Evolutionary conservation across 2,329 filamentous ascomycete genomes (phyloP).

Genomic region (Talaromyces pinophilus): DNA sequence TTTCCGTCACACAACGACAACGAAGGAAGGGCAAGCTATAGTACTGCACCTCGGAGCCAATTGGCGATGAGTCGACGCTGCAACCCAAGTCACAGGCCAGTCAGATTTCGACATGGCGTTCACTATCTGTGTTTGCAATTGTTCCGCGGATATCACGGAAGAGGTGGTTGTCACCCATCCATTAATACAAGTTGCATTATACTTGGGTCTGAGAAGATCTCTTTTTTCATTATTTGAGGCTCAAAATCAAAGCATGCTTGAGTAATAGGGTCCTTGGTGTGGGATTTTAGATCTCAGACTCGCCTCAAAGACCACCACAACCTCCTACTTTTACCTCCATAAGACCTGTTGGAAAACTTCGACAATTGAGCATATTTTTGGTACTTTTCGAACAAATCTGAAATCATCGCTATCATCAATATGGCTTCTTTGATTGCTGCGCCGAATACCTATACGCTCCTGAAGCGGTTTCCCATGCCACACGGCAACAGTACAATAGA

Average conservation of each 20-base stretch:
- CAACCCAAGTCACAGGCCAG: not conserved
- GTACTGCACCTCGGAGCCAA: not conserved
- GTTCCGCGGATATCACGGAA: not conserved
- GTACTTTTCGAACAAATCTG: not conserved
- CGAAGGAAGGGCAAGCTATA: not conserved
- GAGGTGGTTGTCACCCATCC: not conserved
- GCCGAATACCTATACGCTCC: slow-evolving; percentile 5
- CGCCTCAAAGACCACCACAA: not conserved
- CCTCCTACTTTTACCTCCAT: not conserved
- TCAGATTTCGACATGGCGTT: not conserved
- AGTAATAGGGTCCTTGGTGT: not conserved
- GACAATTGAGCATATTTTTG: not conserved
- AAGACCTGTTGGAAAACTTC: not conserved
- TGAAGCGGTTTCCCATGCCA: slow-evolving; percentile 10
- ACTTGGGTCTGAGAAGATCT: not conserved
- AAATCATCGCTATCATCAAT: not conserved
- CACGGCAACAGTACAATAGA: slow-evolving; percentile 7
- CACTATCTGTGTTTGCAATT: not conserved
- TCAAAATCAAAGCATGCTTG: not conserved
- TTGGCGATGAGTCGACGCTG: not conserved
- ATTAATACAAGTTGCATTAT: not conserved
- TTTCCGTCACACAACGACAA: not conserved
- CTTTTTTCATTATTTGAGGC: not conserved
- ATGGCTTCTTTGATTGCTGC: slow-evolving; percentile 9
- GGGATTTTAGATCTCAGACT: not conserved